A percentile compares a stretch with the other conserved stretches of the same genome.
phyloP scores from a whole-genome alignment of 2,329 filamentous ascomycete species.

The Fusarium humuli region DNA sequence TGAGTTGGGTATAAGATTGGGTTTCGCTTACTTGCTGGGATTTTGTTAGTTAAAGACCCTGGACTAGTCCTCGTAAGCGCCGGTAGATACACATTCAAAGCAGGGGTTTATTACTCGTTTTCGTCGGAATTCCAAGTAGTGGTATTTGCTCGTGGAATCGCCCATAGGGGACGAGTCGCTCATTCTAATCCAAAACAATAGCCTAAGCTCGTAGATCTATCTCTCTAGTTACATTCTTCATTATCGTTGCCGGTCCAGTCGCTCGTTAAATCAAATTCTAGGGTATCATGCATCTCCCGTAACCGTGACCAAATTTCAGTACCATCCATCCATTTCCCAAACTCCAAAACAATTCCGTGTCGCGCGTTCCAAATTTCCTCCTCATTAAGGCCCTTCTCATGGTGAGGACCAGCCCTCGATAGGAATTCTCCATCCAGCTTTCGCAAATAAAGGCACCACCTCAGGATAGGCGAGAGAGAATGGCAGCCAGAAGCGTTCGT shows the following conservation, averaged over 20 bases:
- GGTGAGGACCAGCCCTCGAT: constrained; percentile 11
- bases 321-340: background rate
- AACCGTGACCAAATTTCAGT: constrained; percentile 7
- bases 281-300: constrained; percentile 30
- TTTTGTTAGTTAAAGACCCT: background rate
- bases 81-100: background rate
- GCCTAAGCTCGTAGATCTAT: background rate
- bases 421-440: constrained; percentile 47
- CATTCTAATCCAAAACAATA: background rate
- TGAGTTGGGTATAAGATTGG: background rate
- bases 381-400: background rate
- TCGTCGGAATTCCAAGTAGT: background rate
- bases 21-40: background rate
- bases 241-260: background rate
- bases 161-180: background rate
- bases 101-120: background rate
- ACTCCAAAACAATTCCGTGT: constrained; percentile 21
- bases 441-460: constrained; percentile 45
- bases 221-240: background rate
- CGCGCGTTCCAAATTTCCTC: background rate
- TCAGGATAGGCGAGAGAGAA: constrained; percentile 49
- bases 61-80: background rate
- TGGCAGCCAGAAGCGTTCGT: constrained; percentile 48
- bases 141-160: background rate
- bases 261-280: constrained; percentile 19